Percentiles rank a stretch among this genome's conserved stretches.
phyloP scores from a whole-genome alignment of 306 rosid species.

The Albizia julibrissin region DNA sequence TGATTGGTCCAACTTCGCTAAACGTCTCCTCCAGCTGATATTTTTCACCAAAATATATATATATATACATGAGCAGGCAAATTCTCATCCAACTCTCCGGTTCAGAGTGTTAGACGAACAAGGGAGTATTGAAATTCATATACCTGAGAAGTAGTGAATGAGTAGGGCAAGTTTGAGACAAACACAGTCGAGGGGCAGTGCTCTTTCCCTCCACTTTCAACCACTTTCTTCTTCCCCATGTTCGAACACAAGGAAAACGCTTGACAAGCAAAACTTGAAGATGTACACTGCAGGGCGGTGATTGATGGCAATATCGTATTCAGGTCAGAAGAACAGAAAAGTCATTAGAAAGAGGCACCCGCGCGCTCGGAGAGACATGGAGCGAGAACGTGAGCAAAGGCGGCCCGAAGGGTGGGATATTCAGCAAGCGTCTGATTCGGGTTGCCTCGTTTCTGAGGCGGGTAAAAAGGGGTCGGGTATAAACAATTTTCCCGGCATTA shows the following conservation, averaged over 20 bases:
- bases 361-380: not conserved
- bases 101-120: not conserved
- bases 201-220: conserved; percentile 49
- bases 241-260: not conserved
- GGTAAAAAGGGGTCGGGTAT: no score
- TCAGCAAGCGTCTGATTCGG: no score
- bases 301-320: not conserved
- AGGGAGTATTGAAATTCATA: not conserved
- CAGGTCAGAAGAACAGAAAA: not conserved
- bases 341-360: not conserved
- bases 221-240: conserved; percentile 74
- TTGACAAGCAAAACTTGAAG: not conserved
- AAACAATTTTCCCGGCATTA: no score
- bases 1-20: conserved; percentile 84
- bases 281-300: not conserved
- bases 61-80: not conserved
- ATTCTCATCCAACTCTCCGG: not conserved
- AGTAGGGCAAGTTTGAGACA: conserved; percentile 76
- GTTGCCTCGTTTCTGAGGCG: not conserved
- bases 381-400: not conserved
- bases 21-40: conserved; percentile 82
- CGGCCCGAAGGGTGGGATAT: not conserved
- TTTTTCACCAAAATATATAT: not conserved
- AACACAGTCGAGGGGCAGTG: conserved; percentile 58
- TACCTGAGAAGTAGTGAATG: conserved; percentile 82